These are phyloP conservation scores for Hypoxylon sp. DNA, from an alignment of 2,329 filamentous ascomycete genomes.

Conservation along the genomic window DNA sequence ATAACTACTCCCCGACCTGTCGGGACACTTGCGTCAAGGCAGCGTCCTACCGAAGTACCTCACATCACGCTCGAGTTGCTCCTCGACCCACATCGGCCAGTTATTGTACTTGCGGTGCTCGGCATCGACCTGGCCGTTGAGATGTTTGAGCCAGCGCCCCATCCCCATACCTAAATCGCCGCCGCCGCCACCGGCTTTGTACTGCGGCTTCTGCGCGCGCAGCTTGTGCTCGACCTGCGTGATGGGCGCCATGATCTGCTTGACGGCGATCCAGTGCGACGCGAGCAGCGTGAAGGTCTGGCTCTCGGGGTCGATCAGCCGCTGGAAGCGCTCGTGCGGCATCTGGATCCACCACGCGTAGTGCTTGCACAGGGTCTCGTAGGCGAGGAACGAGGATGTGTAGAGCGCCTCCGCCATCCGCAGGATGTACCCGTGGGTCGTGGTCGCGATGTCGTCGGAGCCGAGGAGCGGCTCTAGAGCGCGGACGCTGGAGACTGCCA, in stretches of 20 bases:
- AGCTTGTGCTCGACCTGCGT: conserved; percentile 56
- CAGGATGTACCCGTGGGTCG: conserved; percentile 61
- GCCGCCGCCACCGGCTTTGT: conserved; percentile 21
- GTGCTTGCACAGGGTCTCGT: conserved; percentile 63
- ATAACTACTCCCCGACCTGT: neutral
- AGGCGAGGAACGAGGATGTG: conserved; percentile 63
- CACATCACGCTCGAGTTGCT: conserved; percentile 61
- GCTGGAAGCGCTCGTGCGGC: conserved; percentile 65
- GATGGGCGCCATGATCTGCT: conserved; percentile 67
- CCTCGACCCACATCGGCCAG: conserved; percentile 69
- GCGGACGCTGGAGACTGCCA: conserved; percentile 60
- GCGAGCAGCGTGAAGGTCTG: conserved; percentile 63
- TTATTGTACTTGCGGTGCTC: conserved; percentile 62
- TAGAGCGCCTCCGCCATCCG: conserved; percentile 66
- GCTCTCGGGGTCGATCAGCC: conserved; percentile 62
- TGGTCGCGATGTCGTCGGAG: conserved; percentile 57
- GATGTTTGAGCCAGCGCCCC: conserved; percentile 63
- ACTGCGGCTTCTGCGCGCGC: conserved; percentile 30
- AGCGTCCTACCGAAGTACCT: conserved; percentile 59
- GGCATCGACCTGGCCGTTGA: conserved; percentile 62
- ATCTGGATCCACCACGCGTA: conserved; percentile 71
- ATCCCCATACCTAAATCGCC: conserved; percentile 58
- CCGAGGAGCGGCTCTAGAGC: conserved; percentile 62
- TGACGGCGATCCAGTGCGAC: conserved; percentile 67
- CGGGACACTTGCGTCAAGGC: neutral